These are phyloP conservation scores for Blastocystis sp. DNA, from an alignment of 352 stramenopile species.

Conservation along the genomic window DNA sequence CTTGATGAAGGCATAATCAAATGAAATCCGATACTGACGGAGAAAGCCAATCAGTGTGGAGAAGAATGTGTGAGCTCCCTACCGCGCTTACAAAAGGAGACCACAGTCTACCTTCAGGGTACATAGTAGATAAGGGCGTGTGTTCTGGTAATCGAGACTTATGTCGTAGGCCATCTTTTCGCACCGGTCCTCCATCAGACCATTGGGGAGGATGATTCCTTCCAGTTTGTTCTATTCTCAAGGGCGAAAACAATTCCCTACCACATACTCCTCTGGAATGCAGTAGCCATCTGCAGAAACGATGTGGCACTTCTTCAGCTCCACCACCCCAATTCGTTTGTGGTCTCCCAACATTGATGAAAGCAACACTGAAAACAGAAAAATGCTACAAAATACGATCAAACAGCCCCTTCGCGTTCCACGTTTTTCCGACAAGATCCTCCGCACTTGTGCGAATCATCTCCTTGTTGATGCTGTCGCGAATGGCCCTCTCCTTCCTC, in stretches of 20 bases:
- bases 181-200: conserved; percentile 76
- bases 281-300: background rate
- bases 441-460: conserved; percentile 30
- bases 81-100: background rate
- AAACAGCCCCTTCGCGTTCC: conserved; percentile 24
- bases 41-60: conserved; percentile 38
- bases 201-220: conserved; percentile 59
- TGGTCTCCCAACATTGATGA: background rate
- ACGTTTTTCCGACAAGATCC: conserved; percentile 23
- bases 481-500: background rate
- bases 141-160: conserved; percentile 72
- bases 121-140: conserved; percentile 78
- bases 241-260: background rate
- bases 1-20: conserved; percentile 82
- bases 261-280: conserved; percentile 29
- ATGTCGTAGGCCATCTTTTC: conserved; percentile 81
- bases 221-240: conserved; percentile 24
- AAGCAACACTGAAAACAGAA: background rate
- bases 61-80: conserved; percentile 58
- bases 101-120: conserved; percentile 71
- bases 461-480: conserved; percentile 15
- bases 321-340: conserved; percentile 29
- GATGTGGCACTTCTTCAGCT: background rate
- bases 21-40: conserved; percentile 69
- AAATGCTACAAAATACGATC: conserved; percentile 32